These are phyloP conservation scores for Scheffersomyces spartinae DNA, from an alignment of 805 yeast species.

Conservation along the genomic window DNA sequence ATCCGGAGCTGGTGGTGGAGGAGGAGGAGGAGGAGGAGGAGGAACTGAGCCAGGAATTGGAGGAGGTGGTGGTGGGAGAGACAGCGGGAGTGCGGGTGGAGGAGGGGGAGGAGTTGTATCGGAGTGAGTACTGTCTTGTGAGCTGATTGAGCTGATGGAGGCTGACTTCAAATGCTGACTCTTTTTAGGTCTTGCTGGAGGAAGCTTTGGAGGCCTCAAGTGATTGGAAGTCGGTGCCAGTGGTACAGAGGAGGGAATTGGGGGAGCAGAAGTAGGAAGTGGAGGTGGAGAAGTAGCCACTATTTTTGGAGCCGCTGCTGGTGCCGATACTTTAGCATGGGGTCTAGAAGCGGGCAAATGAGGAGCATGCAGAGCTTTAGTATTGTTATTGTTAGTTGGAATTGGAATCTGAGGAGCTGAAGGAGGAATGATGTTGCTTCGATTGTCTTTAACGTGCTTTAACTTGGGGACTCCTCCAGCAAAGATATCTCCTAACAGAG, in stretches of 20 bases:
- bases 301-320: conserved; percentile 8
- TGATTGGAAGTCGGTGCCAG: conserved; percentile 1
- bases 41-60: conserved; percentile 7
- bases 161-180: conserved; percentile 18
- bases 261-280: conserved; percentile 10
- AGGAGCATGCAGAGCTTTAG: conserved; percentile 2
- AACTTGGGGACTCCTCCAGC: conserved; percentile 77
- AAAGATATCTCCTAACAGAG: conserved; percentile 54
- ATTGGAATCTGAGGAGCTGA: conserved; percentile 29
- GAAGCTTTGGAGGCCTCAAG: conserved; percentile 19
- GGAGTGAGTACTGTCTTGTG: conserved; percentile 5
- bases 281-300: conserved; percentile 5
- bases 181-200: conserved; percentile 30
- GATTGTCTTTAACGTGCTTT: conserved; percentile 27
- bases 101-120: conserved; percentile 1
- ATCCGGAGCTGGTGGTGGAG: conserved; percentile 3
- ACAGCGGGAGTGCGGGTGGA: conserved; percentile 8
- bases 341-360: conserved; percentile 9
- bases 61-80: conserved; percentile 11
- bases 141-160: conserved; percentile 11
- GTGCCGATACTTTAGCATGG: conserved; percentile 6
- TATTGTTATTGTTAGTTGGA: conserved; percentile 2
- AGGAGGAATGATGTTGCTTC: conserved; percentile 22
- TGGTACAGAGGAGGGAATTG: conserved; percentile 8
- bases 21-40: conserved; percentile 7